Conservation (phyloP, 371 early-diverging fungal genomes). For the Lichtheimia ornata region DNA sequence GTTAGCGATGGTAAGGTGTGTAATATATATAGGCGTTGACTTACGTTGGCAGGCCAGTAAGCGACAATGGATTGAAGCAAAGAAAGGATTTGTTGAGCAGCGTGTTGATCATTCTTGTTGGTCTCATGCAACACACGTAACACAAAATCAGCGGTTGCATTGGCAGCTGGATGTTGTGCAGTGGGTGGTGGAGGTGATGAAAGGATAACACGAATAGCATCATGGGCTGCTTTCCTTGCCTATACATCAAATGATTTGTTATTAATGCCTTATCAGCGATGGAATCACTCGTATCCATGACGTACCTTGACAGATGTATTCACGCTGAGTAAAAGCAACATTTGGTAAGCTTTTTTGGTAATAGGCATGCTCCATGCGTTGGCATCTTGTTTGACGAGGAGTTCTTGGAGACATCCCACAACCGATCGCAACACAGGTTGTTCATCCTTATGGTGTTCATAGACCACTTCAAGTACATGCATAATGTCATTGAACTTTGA, state of each 20-base stretch:
- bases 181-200: slow-evolving; percentile 76
- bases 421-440: slow-evolving; percentile 80
- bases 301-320: slow-evolving; percentile 88
- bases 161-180: slow-evolving; percentile 78
- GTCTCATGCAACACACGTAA: slow-evolving; percentile 69
- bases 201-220: slow-evolving; percentile 73
- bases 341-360: slow-evolving; percentile 69
- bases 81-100: slow-evolving; percentile 77
- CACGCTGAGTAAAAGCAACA: slow-evolving; percentile 73
- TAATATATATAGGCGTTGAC: background rate
- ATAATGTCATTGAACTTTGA: slow-evolving; percentile 67
- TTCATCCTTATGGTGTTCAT: slow-evolving; percentile 63
- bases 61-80: slow-evolving; percentile 74
- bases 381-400: slow-evolving; percentile 82
- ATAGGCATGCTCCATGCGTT: slow-evolving; percentile 72
- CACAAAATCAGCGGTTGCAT: slow-evolving; percentile 73
- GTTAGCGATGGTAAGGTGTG: background rate
- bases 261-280: background rate
- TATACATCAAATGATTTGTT: slow-evolving; percentile 1
- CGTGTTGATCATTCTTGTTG: slow-evolving; percentile 65
- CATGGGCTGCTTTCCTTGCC: slow-evolving; percentile 83
- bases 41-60: slow-evolving; percentile 72
- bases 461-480: slow-evolving; percentile 53
- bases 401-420: slow-evolving; percentile 77
- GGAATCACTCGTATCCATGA: background rate